A percentile compares a stretch with the other conserved stretches of the same genome.
Evolutionary conservation across 2,329 filamentous ascomycete species (phyloP).

Genomic region (Fonsecaea pugnacius): DNA sequence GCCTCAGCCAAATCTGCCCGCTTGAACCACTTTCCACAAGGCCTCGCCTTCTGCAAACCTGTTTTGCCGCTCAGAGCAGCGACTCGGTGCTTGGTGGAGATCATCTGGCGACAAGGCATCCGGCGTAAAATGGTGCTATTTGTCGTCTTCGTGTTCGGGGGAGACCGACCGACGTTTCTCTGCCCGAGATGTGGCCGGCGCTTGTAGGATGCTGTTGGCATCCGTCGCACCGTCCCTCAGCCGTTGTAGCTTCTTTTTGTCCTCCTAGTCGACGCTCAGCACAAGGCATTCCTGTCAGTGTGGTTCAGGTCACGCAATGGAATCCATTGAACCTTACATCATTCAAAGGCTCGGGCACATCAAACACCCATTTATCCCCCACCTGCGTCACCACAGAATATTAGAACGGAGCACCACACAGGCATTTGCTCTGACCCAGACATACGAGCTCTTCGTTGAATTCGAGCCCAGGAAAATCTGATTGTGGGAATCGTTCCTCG

Average conservation of each 20-base stretch:
- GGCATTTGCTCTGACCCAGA: not conserved
- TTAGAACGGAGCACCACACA: not conserved
- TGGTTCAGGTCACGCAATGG: not conserved
- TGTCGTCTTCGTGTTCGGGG: not conserved
- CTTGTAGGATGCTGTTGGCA: not conserved
- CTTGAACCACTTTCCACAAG: not conserved
- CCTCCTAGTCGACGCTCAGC: not conserved
- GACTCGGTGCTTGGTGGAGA: not conserved
- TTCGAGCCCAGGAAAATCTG: conserved; percentile 7
- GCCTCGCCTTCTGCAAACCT: not conserved
- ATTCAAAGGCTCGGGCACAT: not conserved
- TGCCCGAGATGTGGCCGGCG: not conserved
- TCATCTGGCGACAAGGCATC: not conserved
- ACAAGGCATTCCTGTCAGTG: not conserved
- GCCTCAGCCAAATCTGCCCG: not conserved
- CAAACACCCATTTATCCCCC: not conserved
- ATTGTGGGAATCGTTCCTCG: conserved; percentile 6
- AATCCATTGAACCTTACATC: not conserved
- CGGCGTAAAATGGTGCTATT: not conserved
- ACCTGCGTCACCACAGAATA: not conserved
- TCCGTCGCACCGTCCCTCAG: not conserved
- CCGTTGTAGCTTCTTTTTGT: not conserved
- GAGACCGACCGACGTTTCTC: not conserved
- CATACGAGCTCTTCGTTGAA: conserved; percentile 9
- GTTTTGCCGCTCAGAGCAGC: not conserved